Conservation (phyloP, 2,329 filamentous ascomycete genomes). For the Claviceps cyperi region DNA sequence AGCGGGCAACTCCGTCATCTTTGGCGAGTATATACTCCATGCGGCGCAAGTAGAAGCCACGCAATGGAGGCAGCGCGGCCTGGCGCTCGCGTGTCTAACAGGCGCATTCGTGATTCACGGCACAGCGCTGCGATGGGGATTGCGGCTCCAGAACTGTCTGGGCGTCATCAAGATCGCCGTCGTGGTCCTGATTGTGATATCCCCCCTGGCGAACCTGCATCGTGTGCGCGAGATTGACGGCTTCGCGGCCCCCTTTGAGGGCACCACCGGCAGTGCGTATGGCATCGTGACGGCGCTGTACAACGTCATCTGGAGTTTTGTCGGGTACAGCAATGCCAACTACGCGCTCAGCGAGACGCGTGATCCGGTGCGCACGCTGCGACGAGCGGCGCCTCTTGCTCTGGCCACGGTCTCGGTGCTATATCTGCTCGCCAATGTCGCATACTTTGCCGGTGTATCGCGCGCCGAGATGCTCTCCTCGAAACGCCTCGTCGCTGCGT, state of each 20-base stretch:
- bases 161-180: slow-evolving; percentile 53
- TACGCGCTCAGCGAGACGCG: slow-evolving; percentile 51
- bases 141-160: slow-evolving; percentile 52
- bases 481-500: slow-evolving; percentile 37
- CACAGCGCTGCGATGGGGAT: slow-evolving; percentile 47
- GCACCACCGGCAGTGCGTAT: slow-evolving; percentile 51
- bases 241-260: slow-evolving; percentile 48
- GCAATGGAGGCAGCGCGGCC: slow-evolving; percentile 52
- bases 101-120: slow-evolving; percentile 52
- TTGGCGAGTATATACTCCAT: slow-evolving; percentile 56
- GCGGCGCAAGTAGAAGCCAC: slow-evolving; percentile 47
- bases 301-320: slow-evolving; percentile 58
- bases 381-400: slow-evolving; percentile 48
- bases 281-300: slow-evolving; percentile 55
- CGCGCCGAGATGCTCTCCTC: slow-evolving; percentile 37
- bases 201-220: slow-evolving; percentile 45
- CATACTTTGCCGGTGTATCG: slow-evolving; percentile 47
- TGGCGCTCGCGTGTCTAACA: slow-evolving; percentile 54
- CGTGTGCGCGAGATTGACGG: slow-evolving; percentile 45
- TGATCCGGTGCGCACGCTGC: slow-evolving; percentile 49
- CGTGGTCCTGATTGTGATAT: slow-evolving; percentile 49
- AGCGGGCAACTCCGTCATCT: slow-evolving; percentile 52
- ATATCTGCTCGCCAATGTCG: slow-evolving; percentile 53
- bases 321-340: slow-evolving; percentile 55
- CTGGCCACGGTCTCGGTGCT: slow-evolving; percentile 42